These are phyloP conservation scores for Xylariaceae sp. DNA, from an alignment of 2,329 filamentous ascomycete species.

Conservation along the genomic window DNA sequence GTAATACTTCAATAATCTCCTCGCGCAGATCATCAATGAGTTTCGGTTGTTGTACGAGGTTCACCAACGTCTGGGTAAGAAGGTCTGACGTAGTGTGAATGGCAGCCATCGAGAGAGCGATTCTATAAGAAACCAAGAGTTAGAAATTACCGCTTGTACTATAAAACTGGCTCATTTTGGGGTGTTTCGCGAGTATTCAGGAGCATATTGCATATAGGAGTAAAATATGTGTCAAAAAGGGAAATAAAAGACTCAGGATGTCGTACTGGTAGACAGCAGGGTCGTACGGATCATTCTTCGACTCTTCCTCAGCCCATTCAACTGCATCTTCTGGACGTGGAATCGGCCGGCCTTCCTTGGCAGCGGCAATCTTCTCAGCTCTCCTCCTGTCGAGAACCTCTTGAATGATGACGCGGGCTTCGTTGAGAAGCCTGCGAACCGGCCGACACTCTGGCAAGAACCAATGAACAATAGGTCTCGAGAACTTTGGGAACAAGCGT, in stretches of 20 bases:
- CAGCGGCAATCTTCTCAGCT: conserved; percentile 26
- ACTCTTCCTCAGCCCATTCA: conserved; percentile 48
- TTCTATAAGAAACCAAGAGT: too few relatives aligned
- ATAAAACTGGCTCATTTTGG: too few relatives aligned
- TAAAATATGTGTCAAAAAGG: too few relatives aligned
- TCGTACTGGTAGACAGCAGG: conserved; percentile 40
- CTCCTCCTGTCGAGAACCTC: conserved; percentile 34
- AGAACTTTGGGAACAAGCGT: conserved; percentile 45
- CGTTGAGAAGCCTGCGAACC: conserved; percentile 40
- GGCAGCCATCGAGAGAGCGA: conserved; percentile 42
- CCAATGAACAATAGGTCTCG: conserved; percentile 50
- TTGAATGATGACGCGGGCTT: conserved; percentile 35
- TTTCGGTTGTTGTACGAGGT: conserved; percentile 50
- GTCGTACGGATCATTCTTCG: conserved; percentile 41
- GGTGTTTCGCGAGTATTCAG: too few relatives aligned
- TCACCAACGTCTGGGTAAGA: conserved; percentile 46
- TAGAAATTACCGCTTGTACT: too few relatives aligned
- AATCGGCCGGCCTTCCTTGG: conserved; percentile 25
- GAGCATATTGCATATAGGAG: too few relatives aligned
- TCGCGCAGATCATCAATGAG: conserved; percentile 50
- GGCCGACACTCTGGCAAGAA: conserved; percentile 48
- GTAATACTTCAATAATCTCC: conserved; percentile 45
- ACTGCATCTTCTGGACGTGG: conserved; percentile 44
- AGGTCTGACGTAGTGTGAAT: conserved; percentile 49
- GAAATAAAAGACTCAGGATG: too few relatives aligned